Base-by-base conservation (phyloP, 2,329 filamentous ascomycete species). In the Thielaviopsis euricoi region DNA sequence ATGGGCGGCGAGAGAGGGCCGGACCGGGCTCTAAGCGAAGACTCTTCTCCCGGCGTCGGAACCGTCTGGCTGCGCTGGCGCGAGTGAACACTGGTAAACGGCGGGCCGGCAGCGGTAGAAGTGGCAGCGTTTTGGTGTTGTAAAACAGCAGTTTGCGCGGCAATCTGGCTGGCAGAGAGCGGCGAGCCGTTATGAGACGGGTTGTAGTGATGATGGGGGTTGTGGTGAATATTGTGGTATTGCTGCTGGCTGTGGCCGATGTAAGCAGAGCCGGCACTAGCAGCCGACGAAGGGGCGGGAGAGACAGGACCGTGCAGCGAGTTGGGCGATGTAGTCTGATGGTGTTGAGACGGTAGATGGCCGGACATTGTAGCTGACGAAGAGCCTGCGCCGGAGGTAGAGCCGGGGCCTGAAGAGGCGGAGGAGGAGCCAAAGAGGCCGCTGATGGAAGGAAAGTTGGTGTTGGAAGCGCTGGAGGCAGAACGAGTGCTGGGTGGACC, bases 41-140 rank as follows among this genome's bases (percentile, higher is more conserved):
- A 69, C n/a, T 68, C 64, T 7, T 74, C 71, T 22, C 56, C 57
- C 82, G 9, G 55, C 9, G 57, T 57, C 15, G 60, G 60, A 10
- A 86, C 81, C 0, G 86, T 89, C 67, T 87, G 83, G 15, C 86
- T 89, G 56, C 86, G 79, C 67, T 88, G 86, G 21, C 87, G 76
- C 60, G 68, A 73, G 64, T 79, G 76, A 52, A 69, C 80, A 19
- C 52, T 52, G 25, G 33, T 17, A 48, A 9, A 12, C n/a, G 43
- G 63, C 19, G 70, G 68, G 12, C 22, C 33, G 22, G 22, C 54
- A 21, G 23, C 29, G 26, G 12, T n/a, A n/a, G n/a, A n/a, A n/a
- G n/a, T n/a, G n/a, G n/a, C 12, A 6, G 51, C 23, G 50, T 74
- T 73, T 65, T 79, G 76, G 65, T 83, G 79, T 37, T 80, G 79